Evolutionary conservation across 2,329 filamentous ascomycete species (phyloP), one percentile per base, ranked within the genome.

Genomic region (Cyphellophora europaea): DNA sequence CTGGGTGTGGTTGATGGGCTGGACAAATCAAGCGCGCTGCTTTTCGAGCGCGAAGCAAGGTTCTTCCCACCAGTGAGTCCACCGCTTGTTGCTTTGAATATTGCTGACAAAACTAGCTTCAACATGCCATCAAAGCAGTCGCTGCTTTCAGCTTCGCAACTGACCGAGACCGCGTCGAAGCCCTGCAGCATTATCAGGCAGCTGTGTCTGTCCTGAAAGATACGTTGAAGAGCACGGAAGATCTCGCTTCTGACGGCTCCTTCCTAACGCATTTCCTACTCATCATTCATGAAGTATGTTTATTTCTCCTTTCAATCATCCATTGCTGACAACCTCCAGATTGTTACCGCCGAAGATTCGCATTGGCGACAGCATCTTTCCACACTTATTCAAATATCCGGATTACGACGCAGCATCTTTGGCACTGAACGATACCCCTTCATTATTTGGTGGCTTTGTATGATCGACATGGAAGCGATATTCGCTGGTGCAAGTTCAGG

Each of bases 41-140:
- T 67, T 19, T 60, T 71, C 35, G 65, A 68, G 43, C 46, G 53
- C 14, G 58, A 72, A 49, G 67, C 69, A 18, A 53, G 52, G 19
- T 59, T 49, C 14, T 74, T 72, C 45, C 62, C 61, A 47, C 69
- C 70, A 19, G 69, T 72, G 54, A 50, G 66, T 61, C 19, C 4
- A 19, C 43, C 13, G 5, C 11, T n/a, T 8, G 11, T 10, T 35
- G 10, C 13, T 14, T n/a, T 32, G 30, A 35, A 40, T 17, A 41
- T 38, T 32, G 16, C 35, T 30, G 18, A 30, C 33, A 48, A 31
- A 42, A 35, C 29, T 36, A 72, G 69, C 61, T 75, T 35, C 66
- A 68, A 32, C 67, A 74, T 48, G 70, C 72, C 5, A 72, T 76
- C 43, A 71, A 72, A 58, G 71, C 71, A 4, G 53, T 76, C n/a